A percentile compares a stretch with the other conserved stretches of the same genome.
Conservation (phyloP, 495 filamentous ascomycete species). For the Neurospora tetrasperma region DNA sequence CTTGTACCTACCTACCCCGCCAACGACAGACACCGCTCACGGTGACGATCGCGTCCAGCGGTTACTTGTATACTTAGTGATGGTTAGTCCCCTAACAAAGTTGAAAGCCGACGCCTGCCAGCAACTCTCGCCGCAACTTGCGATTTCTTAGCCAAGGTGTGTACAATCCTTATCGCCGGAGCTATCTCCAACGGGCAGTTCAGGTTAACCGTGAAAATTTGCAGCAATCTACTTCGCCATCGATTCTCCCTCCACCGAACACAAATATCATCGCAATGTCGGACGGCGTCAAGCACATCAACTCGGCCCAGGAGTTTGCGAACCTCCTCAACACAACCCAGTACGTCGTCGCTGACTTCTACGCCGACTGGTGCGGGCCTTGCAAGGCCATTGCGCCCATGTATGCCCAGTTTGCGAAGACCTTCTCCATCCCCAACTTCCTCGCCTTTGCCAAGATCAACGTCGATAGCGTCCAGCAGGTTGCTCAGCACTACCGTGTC, state of each 20-base stretch:
- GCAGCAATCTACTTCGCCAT: neutral
- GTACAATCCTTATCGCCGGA: neutral
- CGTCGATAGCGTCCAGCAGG: slow-evolving; percentile 42
- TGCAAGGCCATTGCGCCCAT: slow-evolving; percentile 56
- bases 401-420: slow-evolving; percentile 42
- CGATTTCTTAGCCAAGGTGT: neutral
- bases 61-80: neutral
- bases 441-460: slow-evolving; percentile 52
- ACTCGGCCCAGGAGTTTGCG: slow-evolving; percentile 28
- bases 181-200: neutral
- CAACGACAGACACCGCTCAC: neutral
- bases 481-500: slow-evolving; percentile 40
- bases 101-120: neutral
- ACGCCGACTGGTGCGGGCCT: slow-evolving; percentile 58
- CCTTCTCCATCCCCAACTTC: slow-evolving; percentile 34
- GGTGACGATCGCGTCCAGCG: neutral
- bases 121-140: neutral
- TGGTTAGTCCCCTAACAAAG: too few species aligned
- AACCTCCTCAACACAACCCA: slow-evolving; percentile 29
- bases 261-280: slow-evolving; percentile 10
- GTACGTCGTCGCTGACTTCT: slow-evolving; percentile 43
- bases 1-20: neutral
- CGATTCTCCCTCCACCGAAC: neutral
- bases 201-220: neutral
- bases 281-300: slow-evolving; percentile 23